Base-by-base conservation (phyloP, 1,284 basidiomycete species). In the Ustanciosporium gigantosporum region DNA sequence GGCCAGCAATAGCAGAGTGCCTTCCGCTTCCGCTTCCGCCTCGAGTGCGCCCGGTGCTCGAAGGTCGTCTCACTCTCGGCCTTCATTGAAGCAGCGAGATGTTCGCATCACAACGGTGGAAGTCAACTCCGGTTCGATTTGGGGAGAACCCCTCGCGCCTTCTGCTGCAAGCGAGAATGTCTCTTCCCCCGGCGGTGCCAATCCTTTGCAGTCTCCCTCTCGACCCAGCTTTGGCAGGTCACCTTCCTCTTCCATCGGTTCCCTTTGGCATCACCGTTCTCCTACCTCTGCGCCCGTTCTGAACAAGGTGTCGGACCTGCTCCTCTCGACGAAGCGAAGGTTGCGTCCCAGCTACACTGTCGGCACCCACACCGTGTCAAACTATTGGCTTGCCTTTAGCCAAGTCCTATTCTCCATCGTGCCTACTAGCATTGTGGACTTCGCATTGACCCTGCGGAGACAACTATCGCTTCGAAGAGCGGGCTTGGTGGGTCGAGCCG, bases 61-160 rank as follows among this genome's bases (percentile, higher is more conserved):
- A 15, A 42, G 44, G 23, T 37, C 53, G 4, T 57, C 60, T 6
- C 46, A 19, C 36, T 37, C 49, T 2, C 46, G 57, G 2, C 37
- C 46, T 16, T 13, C 29, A 2, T 48, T 46, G 25, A 60, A 50
- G 57, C 62, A 66, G 42, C 43, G 62, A 22, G 57, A 60, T n/a
- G 48, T 66, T 4, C 56, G 62, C 17, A 40, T 66, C 36, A 66
- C 62, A 4, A 50, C 57, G 39, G 51, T 66, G 36, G 62, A 66
- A 21, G 45, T 66, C 39, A 56, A 53, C 19, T 51, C 52, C 2
- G 57, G 62, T 19, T 66, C 62, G 5, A 36, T 66, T 5, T 46
- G 48, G 37, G 62, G 62, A 6, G 57, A 51, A 2, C n/a, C 44
- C 6, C n/a, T 29, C 11, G 16, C 20, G 32, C 32, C 32, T 9